Evolutionary conservation across 768 basidiomycete species (phyloP).

Genomic region (Amanita jacksonii): DNA sequence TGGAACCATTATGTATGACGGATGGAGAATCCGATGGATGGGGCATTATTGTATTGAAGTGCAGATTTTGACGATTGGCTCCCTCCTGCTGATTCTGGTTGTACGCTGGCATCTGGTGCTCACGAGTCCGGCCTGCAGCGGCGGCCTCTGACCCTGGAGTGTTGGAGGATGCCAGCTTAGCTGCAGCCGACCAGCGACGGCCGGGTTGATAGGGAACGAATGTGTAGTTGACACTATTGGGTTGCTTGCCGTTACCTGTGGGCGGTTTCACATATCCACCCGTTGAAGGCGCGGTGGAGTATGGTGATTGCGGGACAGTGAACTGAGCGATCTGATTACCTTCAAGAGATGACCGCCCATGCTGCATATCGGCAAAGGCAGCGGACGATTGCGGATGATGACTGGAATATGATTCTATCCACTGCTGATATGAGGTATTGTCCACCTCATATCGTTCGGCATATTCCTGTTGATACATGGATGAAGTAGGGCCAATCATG

Average conservation of each 20-base stretch:
- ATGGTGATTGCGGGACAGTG: conserved; percentile 19
- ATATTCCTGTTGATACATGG: conserved; percentile 43
- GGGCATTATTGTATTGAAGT: not conserved
- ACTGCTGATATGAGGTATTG: conserved; percentile 29
- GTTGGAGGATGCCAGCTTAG: not conserved
- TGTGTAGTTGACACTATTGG: not conserved
- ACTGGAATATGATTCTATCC: conserved; percentile 23
- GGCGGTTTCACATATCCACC: not conserved
- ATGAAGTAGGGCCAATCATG: conserved; percentile 48
- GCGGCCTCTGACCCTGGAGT: not conserved
- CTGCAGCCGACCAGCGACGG: not conserved
- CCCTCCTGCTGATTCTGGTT: not conserved
- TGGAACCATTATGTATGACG: not conserved
- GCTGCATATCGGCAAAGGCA: conserved; percentile 3
- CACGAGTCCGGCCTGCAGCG: not conserved
- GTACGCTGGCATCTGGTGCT: not conserved
- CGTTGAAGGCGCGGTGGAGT: conserved; percentile 12
- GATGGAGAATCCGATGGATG: not conserved
- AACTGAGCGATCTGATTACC: conserved; percentile 17
- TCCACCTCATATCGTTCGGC: conserved; percentile 19
- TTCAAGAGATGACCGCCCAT: not conserved
- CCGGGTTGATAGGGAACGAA: not conserved
- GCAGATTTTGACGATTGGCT: not conserved
- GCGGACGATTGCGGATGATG: conserved; percentile 13
- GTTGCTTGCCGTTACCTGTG: not conserved